Base-by-base conservation (phyloP, 2,329 filamentous ascomycete species). In the Exophiala aquamarina region DNA sequence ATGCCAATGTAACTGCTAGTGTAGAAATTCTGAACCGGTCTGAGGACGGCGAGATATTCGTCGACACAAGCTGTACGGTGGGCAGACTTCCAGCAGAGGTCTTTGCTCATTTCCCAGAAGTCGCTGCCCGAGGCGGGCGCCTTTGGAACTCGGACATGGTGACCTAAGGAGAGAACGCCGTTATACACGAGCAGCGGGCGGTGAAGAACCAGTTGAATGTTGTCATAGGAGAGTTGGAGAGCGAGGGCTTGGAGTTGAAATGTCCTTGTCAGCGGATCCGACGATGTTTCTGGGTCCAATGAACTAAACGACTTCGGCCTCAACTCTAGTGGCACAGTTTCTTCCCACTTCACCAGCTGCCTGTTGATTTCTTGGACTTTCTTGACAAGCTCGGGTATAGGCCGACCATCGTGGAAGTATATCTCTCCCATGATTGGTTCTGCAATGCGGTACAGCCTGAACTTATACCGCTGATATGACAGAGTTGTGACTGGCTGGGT, bases 1-100 rank as follows among this genome's bases (percentile, higher is more conserved):
- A 73, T 71, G 3, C 65, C 70, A 11, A 73, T 53, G 42, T 72
- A 73, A 4, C 68, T 64, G 3, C 70, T 66, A 2, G 70, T 57
- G 49, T 72, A 70, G n/a, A 64, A 71, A 15, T 70, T 65, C 0
- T 60, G 66, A 2, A 68, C 68, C 5, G 66, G 63, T 17, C 63
- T 61, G 4, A 72, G 63, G 1, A 64, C 67, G 2, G 23, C 18
- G 2, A 31, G n/a, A 29, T 42, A 28, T 23, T 49, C 17, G 17
- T 11, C 31, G 4, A 72, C 58, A 13, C 59, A 62, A 1, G 69
- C 66, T 4, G 67, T 72, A 35, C 69, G 47, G 21, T 67, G 44
- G 10, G 70, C 70, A 2, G 70, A 68, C 29, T 68, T 31, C 41
- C 45, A 49, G 37, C 44, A 49, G 20, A 29, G 40, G 6, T 49